Conservation (phyloP, 495 filamentous ascomycete species). For the Neurospora sp. region DNA sequence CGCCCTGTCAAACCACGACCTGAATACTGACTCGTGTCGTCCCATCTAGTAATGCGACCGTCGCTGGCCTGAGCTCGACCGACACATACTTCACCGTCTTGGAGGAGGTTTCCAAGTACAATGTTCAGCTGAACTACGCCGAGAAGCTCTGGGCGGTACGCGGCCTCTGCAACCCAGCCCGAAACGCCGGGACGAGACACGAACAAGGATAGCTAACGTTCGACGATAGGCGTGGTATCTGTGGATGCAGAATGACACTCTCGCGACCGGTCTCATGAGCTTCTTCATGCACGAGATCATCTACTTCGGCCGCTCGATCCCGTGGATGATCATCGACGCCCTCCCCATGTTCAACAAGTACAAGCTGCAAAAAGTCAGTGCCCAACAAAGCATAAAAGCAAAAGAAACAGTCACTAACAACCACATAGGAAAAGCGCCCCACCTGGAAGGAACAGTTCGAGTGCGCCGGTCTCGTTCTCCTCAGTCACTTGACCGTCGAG, state of each 20-base stretch:
- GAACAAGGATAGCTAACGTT: neutral
- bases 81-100: constrained; percentile 71
- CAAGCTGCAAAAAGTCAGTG: constrained; percentile 81
- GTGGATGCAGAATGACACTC: constrained; percentile 96
- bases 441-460: constrained; percentile 86
- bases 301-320: constrained; percentile 87
- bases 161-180: constrained; percentile 7
- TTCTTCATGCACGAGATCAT: constrained; percentile 90
- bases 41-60: constrained; percentile 32
- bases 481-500: constrained; percentile 94
- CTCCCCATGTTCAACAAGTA: constrained; percentile 81
- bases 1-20: neutral
- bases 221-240: constrained; percentile 63
- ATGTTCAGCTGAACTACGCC: constrained; percentile 72
- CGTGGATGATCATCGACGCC: constrained; percentile 87
- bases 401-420: constrained; percentile 4
- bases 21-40: constrained; percentile 24
- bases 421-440: constrained; percentile 69
- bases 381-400: neutral
- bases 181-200: neutral
- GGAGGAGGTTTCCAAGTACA: constrained; percentile 77
- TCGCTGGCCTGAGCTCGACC: constrained; percentile 38
- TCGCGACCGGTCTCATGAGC: constrained; percentile 93
- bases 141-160: constrained; percentile 85
- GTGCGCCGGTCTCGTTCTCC: constrained; percentile 81